Conservation (phyloP, 495 filamentous ascomycete species). For the Parachaetomium inaequale region DNA sequence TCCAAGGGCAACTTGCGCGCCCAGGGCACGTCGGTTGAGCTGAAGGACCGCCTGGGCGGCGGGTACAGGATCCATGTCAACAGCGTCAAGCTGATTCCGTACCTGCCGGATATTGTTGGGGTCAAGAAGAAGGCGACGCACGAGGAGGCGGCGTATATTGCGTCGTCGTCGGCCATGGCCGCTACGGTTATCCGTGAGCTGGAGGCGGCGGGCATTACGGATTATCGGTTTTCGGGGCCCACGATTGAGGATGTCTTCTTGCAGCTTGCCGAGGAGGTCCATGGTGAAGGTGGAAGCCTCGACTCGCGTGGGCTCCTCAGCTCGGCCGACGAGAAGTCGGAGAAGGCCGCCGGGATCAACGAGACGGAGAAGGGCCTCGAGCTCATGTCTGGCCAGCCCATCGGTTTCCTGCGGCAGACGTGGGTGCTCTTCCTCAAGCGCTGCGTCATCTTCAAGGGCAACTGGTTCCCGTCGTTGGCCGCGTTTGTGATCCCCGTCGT, state of each 20-base stretch:
- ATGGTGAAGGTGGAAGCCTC: conserved; percentile 30
- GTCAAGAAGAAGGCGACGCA: conserved; percentile 55
- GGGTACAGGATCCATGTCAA: conserved; percentile 75
- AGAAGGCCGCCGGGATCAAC: conserved; percentile 23
- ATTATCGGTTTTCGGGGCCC: conserved; percentile 76
- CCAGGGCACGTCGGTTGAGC: conserved; percentile 70
- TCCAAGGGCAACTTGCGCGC: conserved; percentile 68
- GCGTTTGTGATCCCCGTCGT: conserved; percentile 71
- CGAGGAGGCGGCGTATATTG: conserved; percentile 68
- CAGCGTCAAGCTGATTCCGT: conserved; percentile 42
- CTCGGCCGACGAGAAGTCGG: conserved; percentile 24
- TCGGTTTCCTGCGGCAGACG: conserved; percentile 61
- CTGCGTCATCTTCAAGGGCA: conserved; percentile 68
- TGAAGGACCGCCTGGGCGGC: conserved; percentile 65
- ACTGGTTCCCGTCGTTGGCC: conserved; percentile 67
- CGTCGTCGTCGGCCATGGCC: conserved; percentile 58
- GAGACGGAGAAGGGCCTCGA: conserved; percentile 43
- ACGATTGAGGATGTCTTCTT: conserved; percentile 88
- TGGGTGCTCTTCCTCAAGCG: conserved; percentile 75
- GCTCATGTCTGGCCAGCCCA: conserved; percentile 63
- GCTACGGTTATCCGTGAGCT: conserved; percentile 63
- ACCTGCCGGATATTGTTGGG: conserved; percentile 52
- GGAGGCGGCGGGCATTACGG: conserved; percentile 57
- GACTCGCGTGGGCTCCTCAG: conserved; percentile 16
- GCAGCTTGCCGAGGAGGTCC: conserved; percentile 69